A percentile compares a stretch with the other conserved stretches of the same genome.
These are phyloP conservation scores for Aspergillus latus DNA, from an alignment of 2,329 filamentous ascomycete genomes.

Conservation along the genomic window DNA sequence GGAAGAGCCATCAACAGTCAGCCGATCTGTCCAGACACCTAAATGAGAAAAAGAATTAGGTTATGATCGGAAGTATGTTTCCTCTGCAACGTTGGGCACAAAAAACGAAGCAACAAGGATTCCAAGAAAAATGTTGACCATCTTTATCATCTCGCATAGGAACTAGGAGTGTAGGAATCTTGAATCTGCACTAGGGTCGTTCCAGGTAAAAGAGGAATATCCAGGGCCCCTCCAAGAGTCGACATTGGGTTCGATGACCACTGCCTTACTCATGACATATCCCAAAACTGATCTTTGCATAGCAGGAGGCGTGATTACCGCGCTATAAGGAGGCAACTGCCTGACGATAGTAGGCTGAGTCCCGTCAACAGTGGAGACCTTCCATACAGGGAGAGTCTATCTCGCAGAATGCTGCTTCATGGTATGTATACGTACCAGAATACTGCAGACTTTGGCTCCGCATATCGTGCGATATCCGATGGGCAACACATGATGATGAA, in stretches of 20 bases:
- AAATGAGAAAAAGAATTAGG: background rate
- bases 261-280: background rate
- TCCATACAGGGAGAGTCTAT: too few relatives aligned
- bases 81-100: conserved; percentile 27
- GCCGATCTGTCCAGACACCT: conserved; percentile 2
- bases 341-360: background rate
- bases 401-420: background rate
- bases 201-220: background rate
- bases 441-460: too few relatives aligned
- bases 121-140: conserved; percentile 4
- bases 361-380: background rate
- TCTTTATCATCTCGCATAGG: conserved; percentile 8
- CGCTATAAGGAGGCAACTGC: conserved; percentile 3
- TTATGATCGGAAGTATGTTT: conserved; percentile 5
- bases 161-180: background rate
- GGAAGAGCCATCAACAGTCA: conserved; percentile 4
- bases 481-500: too few relatives aligned
- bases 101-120: conserved; percentile 17
- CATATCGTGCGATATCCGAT: too few relatives aligned
- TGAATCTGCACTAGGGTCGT: background rate
- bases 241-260: background rate
- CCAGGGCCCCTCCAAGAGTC: background rate
- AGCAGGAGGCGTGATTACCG: background rate
- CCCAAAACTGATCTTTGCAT: conserved; percentile 6
- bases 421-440: too few relatives aligned